Percentiles rank a stretch among this genome's conserved stretches.
Conservation (phyloP, 345 rosid genomes). For the Chamaenerion angustifolium region DNA sequence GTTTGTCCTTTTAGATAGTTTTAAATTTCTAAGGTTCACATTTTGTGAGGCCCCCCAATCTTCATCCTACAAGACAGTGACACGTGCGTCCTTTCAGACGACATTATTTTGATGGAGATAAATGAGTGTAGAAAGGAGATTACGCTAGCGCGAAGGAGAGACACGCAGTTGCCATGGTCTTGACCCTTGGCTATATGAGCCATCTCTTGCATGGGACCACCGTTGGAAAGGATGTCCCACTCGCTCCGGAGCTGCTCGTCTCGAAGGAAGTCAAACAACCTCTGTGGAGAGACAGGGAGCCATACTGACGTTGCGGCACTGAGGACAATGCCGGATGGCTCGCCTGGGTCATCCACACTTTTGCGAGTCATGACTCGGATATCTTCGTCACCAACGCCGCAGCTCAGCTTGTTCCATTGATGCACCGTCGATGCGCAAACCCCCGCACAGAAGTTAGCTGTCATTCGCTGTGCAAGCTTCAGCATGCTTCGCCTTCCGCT, state of each 20-base stretch:
- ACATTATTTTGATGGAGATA: no score
- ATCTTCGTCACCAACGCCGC: conserved; percentile 60
- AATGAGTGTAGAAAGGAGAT: neutral
- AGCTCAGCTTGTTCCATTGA: conserved; percentile 73
- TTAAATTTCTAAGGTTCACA: conserved; percentile 18
- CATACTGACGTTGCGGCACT: conserved; percentile 94
- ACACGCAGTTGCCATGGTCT: conserved; percentile 88
- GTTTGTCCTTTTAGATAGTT: conserved; percentile 16
- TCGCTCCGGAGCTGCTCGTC: conserved; percentile 76
- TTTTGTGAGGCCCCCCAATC: conserved; percentile 1
- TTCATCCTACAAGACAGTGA: conserved; percentile 12
- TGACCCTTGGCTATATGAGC: conserved; percentile 94
- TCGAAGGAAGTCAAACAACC: conserved; percentile 68
- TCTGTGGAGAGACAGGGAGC: conserved; percentile 69
- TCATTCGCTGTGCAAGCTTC: conserved; percentile 85
- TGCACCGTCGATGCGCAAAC: conserved; percentile 84
- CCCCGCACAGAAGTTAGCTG: conserved; percentile 84
- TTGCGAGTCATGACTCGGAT: conserved; percentile 86
- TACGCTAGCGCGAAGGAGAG: conserved; percentile 85
- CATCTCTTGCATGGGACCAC: conserved; percentile 97
- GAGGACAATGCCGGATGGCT: conserved; percentile 79
- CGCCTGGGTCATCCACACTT: conserved; percentile 79
- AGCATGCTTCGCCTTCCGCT: conserved; percentile 86
- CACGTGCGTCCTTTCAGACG: conserved; percentile 8
- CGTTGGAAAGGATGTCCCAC: conserved; percentile 97